Base-by-base conservation (phyloP, 148 eudicot genomes). In the Beta vulgaris region DNA sequence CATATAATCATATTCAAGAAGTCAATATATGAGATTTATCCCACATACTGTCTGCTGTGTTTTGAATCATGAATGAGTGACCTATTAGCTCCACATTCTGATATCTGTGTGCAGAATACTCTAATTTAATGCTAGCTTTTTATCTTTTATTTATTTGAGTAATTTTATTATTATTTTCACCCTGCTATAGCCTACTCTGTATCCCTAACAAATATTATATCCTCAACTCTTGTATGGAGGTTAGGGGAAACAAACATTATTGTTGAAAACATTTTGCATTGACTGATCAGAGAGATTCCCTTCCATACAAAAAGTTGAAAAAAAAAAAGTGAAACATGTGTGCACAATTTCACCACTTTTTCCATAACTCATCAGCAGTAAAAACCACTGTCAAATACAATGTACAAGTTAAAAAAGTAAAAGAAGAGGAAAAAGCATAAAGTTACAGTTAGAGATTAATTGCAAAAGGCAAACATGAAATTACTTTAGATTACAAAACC, bases 401-500 rank as follows among this genome's bases (percentile, higher is more conserved):
- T 37, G 68, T 37, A 64, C 46, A 36, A 34, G 68, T 8, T 7
- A 62, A 62, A 62, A 34, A 9, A 10, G 7, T 21, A 28, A 63
- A 64, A 64, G 10, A 67, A 10, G 26, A 14, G 44, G 68, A 9
- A 4, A 1, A 32, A 37, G 26, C 2, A 2, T 9, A 34, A 37
- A 67, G 34, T 43, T 26, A 26, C 18, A 26, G 11, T 67, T 67
- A 67, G 51, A 73, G 1, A 4, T 19, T 29, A 12, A 54, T 31
- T 62, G 37, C 23, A 76, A 43, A 43, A 16, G 42, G 21, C 6
- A 44, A 61, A 35, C 55, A 57, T 42, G 32, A 68, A 18, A 69
- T 58, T 2, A 31, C 35, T 46, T 39, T 49, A 78, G 55, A 71
- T 78, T 71, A 63, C 63, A 78, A 62, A 72, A 63, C 44, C 59